Base-by-base conservation (phyloP, 306 rosid genomes). In the Gastrolobium bilobum region DNA sequence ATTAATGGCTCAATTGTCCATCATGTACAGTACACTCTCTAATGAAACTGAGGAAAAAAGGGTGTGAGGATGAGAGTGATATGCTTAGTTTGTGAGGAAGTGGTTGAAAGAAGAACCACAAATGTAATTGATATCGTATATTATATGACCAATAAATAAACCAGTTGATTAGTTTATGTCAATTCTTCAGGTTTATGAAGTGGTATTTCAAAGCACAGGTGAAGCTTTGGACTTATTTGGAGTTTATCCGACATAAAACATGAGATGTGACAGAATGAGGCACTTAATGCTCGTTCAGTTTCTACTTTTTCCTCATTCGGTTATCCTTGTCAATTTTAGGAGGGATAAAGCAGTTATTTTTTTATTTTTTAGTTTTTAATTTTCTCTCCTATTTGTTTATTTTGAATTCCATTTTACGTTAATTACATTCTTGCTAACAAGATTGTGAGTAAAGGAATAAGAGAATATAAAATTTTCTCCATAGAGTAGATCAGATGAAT, bases 261-360 rank as follows among this genome's bases (percentile, higher is more conserved):
- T 93, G 96, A 94, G 83, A 91, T 93, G 96, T 94, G 83, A 85
- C 75, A 90, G 94, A 93, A 91, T 93, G 90, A 89, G 90, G 50
- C 46, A 57, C 66, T 79, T 79, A 58, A 4, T 68, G 71, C 46
- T 70, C 60, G 53, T 77, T 68, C 62, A 60, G 70, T 85, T 89
- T 77, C 54, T 77, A 68, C 77, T 80, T 69, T 52, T 81, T 65
- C 75, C 15, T 73, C 34, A 52, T 44, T 54, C n/a, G 20, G 46
- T 66, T 74, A 57, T 75, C 48, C 37, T 64, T 73, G 87, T 90
- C 88, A 86, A 80, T 82, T 85, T 75, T 42, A 76, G 68, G 74
- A 71, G 47, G 77, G 79, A 56, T 83, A 61, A 15, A 5, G 58
- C 71, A 61, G 60, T 70, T 54, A 69, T 10, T 26, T 15, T 34